Conservation (phyloP, 2,329 filamentous ascomycete genomes). For the Colletotrichum echinochloae region DNA sequence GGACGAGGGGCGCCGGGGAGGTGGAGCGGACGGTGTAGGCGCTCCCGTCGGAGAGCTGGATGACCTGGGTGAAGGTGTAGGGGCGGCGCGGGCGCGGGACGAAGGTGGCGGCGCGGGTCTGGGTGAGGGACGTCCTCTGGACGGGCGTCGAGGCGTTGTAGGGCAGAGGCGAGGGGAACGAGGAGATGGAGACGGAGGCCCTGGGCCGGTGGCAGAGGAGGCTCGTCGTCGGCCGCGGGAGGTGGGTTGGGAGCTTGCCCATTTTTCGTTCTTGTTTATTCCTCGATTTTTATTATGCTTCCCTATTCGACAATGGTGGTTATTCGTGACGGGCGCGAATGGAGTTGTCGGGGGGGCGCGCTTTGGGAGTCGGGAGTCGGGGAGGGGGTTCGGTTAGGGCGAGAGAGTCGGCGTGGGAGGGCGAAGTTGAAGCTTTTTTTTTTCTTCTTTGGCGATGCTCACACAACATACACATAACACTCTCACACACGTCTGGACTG, state of each 20-base stretch:
- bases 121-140: not conserved
- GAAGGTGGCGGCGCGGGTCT: constrained; percentile 85
- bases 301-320: too few relatives aligned
- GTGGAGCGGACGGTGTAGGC: constrained; percentile 85
- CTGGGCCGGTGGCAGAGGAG: constrained; percentile 20
- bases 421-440: not conserved
- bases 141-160: constrained; percentile 42
- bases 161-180: constrained; percentile 43
- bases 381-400: not conserved
- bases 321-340: not conserved
- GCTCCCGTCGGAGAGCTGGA: constrained; percentile 91
- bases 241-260: constrained; percentile 38
- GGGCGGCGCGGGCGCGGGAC: constrained; percentile 89
- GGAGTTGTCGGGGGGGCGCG: not conserved
- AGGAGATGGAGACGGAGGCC: constrained; percentile 49
- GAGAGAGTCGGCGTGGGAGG: not conserved
- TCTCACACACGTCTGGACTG: not conserved
- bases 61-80: constrained; percentile 96
- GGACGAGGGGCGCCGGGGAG: constrained; percentile 72
- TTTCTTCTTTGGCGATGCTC: not conserved
- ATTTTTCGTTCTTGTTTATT: constrained; percentile 2
- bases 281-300: constrained; percentile 29
- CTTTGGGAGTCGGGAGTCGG: too few relatives aligned
- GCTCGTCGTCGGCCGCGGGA: constrained; percentile 31
- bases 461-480: not conserved